Conservation (phyloP, 2,329 filamentous ascomycete genomes). For the Trematosphaeria pertusa region DNA sequence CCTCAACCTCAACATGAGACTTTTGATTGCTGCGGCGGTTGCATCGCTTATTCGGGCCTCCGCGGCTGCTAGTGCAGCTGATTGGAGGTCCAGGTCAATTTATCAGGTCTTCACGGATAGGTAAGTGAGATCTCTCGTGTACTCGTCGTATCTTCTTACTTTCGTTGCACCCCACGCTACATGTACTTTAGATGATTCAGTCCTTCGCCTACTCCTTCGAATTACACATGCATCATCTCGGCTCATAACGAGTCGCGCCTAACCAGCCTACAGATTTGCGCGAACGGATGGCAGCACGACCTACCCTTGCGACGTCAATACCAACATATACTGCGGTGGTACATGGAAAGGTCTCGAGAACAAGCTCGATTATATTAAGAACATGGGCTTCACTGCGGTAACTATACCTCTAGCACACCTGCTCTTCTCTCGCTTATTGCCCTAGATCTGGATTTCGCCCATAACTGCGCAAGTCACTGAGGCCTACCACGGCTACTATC, state of each 20-base stretch:
- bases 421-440: background rate
- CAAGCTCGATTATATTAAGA: slow-evolving; percentile 56
- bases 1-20: slow-evolving; percentile 3
- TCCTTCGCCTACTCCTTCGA: background rate
- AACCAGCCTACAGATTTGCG: slow-evolving; percentile 12
- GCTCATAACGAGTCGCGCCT: too few relatives aligned
- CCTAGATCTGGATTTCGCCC: slow-evolving; percentile 48
- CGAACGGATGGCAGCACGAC: slow-evolving; percentile 14
- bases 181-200: too few relatives aligned
- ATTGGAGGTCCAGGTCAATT: slow-evolving; percentile 14
- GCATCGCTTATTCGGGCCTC: background rate
- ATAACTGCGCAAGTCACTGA: slow-evolving; percentile 41
- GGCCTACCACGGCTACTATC: slow-evolving; percentile 57
- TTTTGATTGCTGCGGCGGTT: background rate
- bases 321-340: slow-evolving; percentile 53
- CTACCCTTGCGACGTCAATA: slow-evolving; percentile 13
- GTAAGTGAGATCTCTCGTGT: background rate
- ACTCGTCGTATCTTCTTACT: background rate
- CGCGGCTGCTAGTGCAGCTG: slow-evolving; percentile 6
- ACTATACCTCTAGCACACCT: background rate
- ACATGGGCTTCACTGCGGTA: slow-evolving; percentile 54
- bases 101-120: slow-evolving; percentile 17
- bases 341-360: slow-evolving; percentile 54
- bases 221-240: background rate
- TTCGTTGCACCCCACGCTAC: background rate